Conservation (phyloP, 805 yeast genomes). For the Cyberlindnera galapagoensis region DNA sequence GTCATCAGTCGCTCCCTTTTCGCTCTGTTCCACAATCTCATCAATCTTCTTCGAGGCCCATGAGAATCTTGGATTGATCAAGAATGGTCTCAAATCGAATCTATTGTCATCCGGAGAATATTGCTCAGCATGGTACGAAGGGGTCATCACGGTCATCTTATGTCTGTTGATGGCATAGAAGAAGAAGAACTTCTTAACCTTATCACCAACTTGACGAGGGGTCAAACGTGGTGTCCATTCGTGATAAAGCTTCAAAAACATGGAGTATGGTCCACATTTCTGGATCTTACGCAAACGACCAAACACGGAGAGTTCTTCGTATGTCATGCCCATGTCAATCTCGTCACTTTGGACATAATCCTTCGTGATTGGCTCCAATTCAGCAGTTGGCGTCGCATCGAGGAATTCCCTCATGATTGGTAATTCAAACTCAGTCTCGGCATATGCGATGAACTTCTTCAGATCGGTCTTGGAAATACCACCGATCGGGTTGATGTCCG, state of each 20-base stretch:
- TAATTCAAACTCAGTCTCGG: conserved; percentile 58
- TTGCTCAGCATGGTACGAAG: conserved; percentile 95
- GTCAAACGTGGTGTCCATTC: conserved; percentile 85
- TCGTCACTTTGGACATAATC: conserved; percentile 94
- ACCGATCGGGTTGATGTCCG: conserved; percentile 98
- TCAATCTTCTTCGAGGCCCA: conserved; percentile 91
- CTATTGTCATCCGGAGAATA: conserved; percentile 98
- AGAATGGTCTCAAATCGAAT: conserved; percentile 92
- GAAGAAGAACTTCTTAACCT: conserved; percentile 89
- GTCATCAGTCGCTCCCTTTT: conserved; percentile 29
- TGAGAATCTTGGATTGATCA: conserved; percentile 82
- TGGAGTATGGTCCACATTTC: conserved; percentile 93
- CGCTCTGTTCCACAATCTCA: conserved; percentile 55
- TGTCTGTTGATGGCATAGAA: conserved; percentile 94
- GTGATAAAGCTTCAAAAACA: conserved; percentile 85
- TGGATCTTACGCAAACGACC: conserved; percentile 88
- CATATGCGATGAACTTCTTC: conserved; percentile 79
- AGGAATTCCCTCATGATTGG: conserved; percentile 76
- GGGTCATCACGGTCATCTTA: conserved; percentile 96
- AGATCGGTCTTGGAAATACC: conserved; percentile 94
- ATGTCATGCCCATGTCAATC: conserved; percentile 97
- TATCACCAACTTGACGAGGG: conserved; percentile 81
- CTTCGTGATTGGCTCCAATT: conserved; percentile 91
- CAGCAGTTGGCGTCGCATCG: conserved; percentile 96
- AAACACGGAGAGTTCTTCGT: conserved; percentile 85